Evolutionary conservation across 352 stramenopile species (phyloP).

Genomic region (Elongisporangium senticosum): DNA sequence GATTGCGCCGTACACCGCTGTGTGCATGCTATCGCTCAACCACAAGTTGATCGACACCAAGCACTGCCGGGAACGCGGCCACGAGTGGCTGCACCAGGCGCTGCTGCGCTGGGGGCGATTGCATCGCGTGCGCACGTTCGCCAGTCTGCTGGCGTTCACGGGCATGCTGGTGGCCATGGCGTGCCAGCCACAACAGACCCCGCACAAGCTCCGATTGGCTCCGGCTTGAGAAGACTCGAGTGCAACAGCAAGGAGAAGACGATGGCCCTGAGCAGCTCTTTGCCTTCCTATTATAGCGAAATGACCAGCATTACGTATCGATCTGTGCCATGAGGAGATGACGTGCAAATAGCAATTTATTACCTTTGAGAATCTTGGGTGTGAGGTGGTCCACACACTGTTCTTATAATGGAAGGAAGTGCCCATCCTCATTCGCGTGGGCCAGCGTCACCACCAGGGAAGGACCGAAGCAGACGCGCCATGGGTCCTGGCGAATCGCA

Average conservation of each 20-base stretch:
- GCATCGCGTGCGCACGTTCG: slow-evolving; percentile 45
- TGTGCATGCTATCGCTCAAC: slow-evolving; percentile 66
- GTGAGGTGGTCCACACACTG: background rate
- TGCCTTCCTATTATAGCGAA: too few species aligned
- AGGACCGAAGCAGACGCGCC: background rate
- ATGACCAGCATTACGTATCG: too few species aligned
- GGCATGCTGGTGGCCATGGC: slow-evolving; percentile 60
- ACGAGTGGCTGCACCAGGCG: slow-evolving; percentile 46
- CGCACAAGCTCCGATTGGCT: background rate
- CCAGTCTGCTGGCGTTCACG: slow-evolving; percentile 48
- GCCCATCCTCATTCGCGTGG: background rate
- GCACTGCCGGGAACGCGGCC: slow-evolving; percentile 25
- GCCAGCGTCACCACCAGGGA: slow-evolving; percentile 6
- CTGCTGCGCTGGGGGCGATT: slow-evolving; percentile 46
- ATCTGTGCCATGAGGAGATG: too few species aligned
- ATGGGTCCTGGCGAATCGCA: slow-evolving; percentile 9
- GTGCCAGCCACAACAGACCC: slow-evolving; percentile 7
- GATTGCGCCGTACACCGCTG: slow-evolving; percentile 62
- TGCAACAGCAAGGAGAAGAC: background rate
- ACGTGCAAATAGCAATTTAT: background rate
- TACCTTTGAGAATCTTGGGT: background rate
- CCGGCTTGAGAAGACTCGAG: background rate
- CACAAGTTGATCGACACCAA: slow-evolving; percentile 47
- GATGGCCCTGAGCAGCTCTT: background rate
- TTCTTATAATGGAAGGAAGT: background rate